A percentile compares a stretch with the other conserved stretches of the same genome.
Conservation (phyloP, 2,329 filamentous ascomycete species). For the Hypoxylon sp. region DNA sequence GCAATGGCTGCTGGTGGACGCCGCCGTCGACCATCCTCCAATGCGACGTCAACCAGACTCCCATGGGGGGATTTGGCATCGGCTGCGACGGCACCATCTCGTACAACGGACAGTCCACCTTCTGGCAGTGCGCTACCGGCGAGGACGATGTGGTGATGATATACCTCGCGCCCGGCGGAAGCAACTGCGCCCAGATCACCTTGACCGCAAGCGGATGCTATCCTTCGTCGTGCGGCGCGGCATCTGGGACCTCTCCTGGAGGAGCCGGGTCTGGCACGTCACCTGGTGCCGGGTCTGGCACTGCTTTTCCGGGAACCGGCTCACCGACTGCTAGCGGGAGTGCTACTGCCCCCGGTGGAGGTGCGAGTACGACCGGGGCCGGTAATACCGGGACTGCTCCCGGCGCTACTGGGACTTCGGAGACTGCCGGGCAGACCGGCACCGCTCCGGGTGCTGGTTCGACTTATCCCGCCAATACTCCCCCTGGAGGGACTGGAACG, state of each 20-base stretch:
- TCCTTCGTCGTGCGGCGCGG: slow-evolving; percentile 18
- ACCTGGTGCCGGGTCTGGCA: slow-evolving; percentile 6
- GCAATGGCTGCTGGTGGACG: slow-evolving; percentile 69
- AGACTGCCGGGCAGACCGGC: neutral
- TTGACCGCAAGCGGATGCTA: slow-evolving; percentile 52
- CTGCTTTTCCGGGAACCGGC: neutral
- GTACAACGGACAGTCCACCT: slow-evolving; percentile 59
- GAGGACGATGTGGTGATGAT: slow-evolving; percentile 62
- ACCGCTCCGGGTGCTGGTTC: neutral
- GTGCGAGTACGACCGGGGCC: too few relatives aligned
- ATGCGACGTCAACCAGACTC: slow-evolving; percentile 61
- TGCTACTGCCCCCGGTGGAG: slow-evolving; percentile 3
- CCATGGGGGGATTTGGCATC: slow-evolving; percentile 63
- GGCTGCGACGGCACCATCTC: slow-evolving; percentile 58
- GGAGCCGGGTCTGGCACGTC: slow-evolving; percentile 11
- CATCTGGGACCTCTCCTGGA: neutral
- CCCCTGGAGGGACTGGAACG: neutral
- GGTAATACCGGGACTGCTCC: too few relatives aligned
- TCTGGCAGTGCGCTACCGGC: slow-evolving; percentile 65
- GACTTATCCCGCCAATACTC: neutral
- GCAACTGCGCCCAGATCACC: slow-evolving; percentile 58
- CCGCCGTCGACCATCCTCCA: slow-evolving; percentile 65
- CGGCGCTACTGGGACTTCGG: neutral
- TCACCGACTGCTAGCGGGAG: slow-evolving; percentile 6
- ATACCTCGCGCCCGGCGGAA: slow-evolving; percentile 53